Conservation (phyloP, 306 rosid genomes). For the Glycyrrhiza uralensis region DNA sequence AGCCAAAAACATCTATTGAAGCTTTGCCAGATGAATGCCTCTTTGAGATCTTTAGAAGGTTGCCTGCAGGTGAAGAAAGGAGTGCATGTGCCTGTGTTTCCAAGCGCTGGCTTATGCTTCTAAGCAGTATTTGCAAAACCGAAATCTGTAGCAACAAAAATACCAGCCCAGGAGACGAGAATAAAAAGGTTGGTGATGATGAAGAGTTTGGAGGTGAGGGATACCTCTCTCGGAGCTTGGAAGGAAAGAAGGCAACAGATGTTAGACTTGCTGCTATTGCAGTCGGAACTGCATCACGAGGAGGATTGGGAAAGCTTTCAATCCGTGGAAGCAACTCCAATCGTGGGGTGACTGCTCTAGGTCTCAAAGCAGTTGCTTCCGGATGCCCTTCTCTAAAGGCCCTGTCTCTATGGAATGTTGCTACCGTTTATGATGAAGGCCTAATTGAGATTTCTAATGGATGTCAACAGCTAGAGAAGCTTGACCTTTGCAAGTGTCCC, state of each 20-base stretch:
- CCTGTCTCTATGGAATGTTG: constrained; percentile 72
- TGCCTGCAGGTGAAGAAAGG: constrained; percentile 77
- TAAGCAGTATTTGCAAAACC: constrained; percentile 60
- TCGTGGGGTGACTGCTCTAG: constrained; percentile 56
- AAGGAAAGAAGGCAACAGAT: constrained; percentile 90
- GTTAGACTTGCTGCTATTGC: constrained; percentile 93
- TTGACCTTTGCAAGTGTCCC: constrained; percentile 78
- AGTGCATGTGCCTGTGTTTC: constrained; percentile 82
- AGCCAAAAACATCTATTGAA: constrained; percentile 66
- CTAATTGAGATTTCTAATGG: constrained; percentile 73
- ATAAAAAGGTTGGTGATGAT: constrained; percentile 39
- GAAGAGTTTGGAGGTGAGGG: constrained; percentile 71
- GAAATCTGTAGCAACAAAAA: constrained; percentile 52
- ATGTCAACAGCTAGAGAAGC: constrained; percentile 79
- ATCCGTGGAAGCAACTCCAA: constrained; percentile 70
- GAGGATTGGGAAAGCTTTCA: constrained; percentile 88
- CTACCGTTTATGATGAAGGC: constrained; percentile 75
- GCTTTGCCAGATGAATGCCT: constrained; percentile 88
- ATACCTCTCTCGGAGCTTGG: constrained; percentile 86
- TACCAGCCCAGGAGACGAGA: constrained; percentile 22
- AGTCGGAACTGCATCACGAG: constrained; percentile 83
- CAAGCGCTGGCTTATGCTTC: constrained; percentile 81
- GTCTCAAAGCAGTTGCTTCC: constrained; percentile 70
- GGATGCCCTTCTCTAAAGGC: constrained; percentile 84
- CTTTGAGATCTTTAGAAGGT: constrained; percentile 86